These are phyloP conservation scores for Prunus armeniaca DNA, from an alignment of 306 rosid genomes.

Conservation along the genomic window DNA sequence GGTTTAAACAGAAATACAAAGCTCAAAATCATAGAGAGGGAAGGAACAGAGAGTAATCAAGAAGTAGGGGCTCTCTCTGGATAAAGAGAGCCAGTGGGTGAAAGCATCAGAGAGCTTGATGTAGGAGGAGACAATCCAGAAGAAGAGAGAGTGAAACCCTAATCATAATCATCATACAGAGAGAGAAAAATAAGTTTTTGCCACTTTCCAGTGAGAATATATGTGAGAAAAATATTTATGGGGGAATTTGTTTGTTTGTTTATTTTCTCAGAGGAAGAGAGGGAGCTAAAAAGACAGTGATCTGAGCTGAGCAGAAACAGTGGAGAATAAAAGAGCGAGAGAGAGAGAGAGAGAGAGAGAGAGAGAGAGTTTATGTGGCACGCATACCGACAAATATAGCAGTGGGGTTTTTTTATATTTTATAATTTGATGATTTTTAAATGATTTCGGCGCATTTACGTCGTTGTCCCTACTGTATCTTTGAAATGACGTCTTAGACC, in stretches of 20 bases:
- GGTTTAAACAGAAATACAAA: not conserved
- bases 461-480: constrained; percentile 60
- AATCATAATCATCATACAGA: constrained; percentile 26
- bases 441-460: constrained; percentile 63
- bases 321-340: constrained; percentile 30
- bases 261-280: not conserved
- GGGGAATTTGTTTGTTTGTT: not conserved
- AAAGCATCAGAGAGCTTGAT: constrained; percentile 10
- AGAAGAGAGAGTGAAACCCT: constrained; percentile 34
- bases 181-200: not conserved
- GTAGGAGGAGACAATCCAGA: constrained; percentile 1
- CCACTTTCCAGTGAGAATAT: constrained; percentile 7
- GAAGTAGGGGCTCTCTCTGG: constrained; percentile 12
- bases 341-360: constrained; percentile 13
- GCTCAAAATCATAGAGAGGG: constrained; percentile 30
- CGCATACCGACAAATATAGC: constrained; percentile 54
- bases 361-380: constrained; percentile 20
- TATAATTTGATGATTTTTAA: not conserved
- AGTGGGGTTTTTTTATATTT: not conserved
- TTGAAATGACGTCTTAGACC: constrained; percentile 52
- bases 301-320: constrained; percentile 43
- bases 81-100: constrained; percentile 23
- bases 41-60: not conserved
- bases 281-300: constrained; percentile 34
- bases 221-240: not conserved